phyloP scores from a whole-genome alignment of 2,329 filamentous ascomycete species.

The Cladophialophora psammophila region DNA sequence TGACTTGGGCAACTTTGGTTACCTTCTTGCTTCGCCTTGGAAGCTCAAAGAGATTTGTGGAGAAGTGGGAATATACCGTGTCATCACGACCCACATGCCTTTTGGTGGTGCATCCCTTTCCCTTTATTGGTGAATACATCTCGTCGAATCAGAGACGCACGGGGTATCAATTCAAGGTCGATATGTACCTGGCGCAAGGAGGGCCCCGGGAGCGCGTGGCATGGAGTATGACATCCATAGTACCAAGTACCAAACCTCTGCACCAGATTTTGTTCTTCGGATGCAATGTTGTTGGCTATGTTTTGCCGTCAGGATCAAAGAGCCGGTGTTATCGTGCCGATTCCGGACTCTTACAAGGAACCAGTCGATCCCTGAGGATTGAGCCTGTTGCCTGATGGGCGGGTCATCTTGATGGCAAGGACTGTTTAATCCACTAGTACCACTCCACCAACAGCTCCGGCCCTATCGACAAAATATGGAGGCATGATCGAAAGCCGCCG shows the following conservation, averaged over 20 bases:
- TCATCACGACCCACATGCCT: neutral
- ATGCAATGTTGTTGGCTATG: neutral
- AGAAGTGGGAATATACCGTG: slow-evolving; percentile 14
- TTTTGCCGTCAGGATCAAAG: neutral
- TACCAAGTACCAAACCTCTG: neutral
- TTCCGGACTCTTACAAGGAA: neutral
- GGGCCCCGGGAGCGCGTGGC: neutral
- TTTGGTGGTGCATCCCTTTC: neutral
- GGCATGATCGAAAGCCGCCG: neutral
- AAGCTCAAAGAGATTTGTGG: slow-evolving; percentile 7
- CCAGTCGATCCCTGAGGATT: neutral
- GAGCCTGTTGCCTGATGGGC: neutral
- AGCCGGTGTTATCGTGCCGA: neutral
- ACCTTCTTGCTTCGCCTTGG: neutral
- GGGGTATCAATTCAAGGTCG: neutral
- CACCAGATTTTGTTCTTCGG: neutral
- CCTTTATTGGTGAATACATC: neutral
- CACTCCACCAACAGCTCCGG: neutral
- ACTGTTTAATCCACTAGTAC: neutral
- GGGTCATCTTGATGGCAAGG: neutral
- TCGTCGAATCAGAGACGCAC: slow-evolving; percentile 21
- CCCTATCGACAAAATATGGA: neutral
- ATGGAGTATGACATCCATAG: neutral
- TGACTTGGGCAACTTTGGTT: neutral
- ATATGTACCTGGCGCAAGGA: neutral